phyloP scores from a whole-genome alignment of 1,139 yeast genomes.

The Blastobotrys niveus region DNA sequence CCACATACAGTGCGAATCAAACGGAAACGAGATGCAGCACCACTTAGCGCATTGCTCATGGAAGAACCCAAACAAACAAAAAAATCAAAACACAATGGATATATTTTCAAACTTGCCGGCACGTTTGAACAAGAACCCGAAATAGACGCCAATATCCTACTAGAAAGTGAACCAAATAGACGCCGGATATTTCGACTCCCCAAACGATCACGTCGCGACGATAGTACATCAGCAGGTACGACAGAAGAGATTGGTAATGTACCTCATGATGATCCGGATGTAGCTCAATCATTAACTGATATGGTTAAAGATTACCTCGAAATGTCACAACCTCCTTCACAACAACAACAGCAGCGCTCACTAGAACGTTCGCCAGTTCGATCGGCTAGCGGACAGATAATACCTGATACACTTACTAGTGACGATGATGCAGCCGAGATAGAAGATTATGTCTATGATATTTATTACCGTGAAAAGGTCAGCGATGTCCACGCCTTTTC shows the following conservation, averaged over 20 bases:
- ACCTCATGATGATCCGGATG: constrained; percentile 36
- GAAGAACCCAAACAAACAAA: constrained; percentile 32
- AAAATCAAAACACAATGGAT: constrained; percentile 37
- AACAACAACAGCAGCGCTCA: constrained; percentile 5
- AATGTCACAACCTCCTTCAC: constrained; percentile 7
- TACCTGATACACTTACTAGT: constrained; percentile 11
- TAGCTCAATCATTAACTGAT: constrained; percentile 60
- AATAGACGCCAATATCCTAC: constrained; percentile 20
- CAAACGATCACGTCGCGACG: constrained; percentile 34
- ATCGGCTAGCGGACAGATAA: constrained; percentile 13
- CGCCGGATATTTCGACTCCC: constrained; percentile 22
- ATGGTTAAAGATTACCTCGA: constrained; percentile 56
- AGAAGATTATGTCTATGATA: constrained; percentile 86
- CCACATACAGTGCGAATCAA: constrained; percentile 62
- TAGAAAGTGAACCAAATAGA: constrained; percentile 22
- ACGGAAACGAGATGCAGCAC: constrained; percentile 79
- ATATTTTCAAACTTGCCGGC: constrained; percentile 53
- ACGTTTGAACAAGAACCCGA: constrained; percentile 47
- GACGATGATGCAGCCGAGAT: constrained; percentile 37
- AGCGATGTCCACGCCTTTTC: constrained; percentile 4
- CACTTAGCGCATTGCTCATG: constrained; percentile 62
- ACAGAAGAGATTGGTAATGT: constrained; percentile 24
- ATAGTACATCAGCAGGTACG: constrained; percentile 25
- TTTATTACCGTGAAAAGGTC: constrained; percentile 55
- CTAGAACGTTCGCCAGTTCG: constrained; percentile 14